phyloP scores from a whole-genome alignment of 1,284 basidiomycete species.

The Cystobasidium pallidum region DNA sequence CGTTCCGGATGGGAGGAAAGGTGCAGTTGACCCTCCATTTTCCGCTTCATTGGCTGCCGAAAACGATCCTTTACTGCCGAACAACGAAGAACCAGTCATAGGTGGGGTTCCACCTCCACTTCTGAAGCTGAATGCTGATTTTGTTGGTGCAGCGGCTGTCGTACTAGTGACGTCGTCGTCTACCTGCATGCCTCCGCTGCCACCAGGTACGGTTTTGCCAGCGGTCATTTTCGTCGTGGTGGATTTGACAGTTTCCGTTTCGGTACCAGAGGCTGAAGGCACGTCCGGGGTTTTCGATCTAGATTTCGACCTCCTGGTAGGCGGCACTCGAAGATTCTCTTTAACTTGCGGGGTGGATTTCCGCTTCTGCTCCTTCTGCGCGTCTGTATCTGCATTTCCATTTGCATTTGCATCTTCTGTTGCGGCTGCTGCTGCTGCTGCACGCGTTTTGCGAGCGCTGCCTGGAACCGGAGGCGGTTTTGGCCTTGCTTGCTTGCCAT shows the following conservation, averaged over 20 bases:
- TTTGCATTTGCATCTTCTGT: too few relatives aligned
- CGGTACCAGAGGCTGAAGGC: neutral
- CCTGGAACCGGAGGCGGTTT: conserved; percentile 43
- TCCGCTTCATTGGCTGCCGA: too few relatives aligned
- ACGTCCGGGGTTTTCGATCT: conserved; percentile 11
- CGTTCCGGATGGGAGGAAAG: neutral
- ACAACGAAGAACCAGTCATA: conserved; percentile 5
- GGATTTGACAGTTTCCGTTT: neutral
- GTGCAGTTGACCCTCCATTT: too few relatives aligned
- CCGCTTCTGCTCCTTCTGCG: neutral
- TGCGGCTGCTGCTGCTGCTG: conserved; percentile 30
- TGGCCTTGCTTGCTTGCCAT: conserved; percentile 34
- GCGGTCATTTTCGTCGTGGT: neutral
- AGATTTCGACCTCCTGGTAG: conserved; percentile 10
- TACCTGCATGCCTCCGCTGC: neutral
- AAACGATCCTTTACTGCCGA: neutral
- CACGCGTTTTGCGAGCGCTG: conserved; percentile 40
- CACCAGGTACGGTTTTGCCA: neutral
- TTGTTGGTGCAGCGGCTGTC: neutral
- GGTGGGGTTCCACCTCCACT: conserved; percentile 6
- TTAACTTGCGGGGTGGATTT: conserved; percentile 3
- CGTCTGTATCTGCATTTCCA: conserved; percentile 20
- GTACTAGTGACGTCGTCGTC: neutral
- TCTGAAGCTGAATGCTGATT: conserved; percentile 19
- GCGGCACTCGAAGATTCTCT: conserved; percentile 10